These are phyloP conservation scores for Boletus pseudopeckii DNA, from an alignment of 768 basidiomycete species.

Conservation along the genomic window DNA sequence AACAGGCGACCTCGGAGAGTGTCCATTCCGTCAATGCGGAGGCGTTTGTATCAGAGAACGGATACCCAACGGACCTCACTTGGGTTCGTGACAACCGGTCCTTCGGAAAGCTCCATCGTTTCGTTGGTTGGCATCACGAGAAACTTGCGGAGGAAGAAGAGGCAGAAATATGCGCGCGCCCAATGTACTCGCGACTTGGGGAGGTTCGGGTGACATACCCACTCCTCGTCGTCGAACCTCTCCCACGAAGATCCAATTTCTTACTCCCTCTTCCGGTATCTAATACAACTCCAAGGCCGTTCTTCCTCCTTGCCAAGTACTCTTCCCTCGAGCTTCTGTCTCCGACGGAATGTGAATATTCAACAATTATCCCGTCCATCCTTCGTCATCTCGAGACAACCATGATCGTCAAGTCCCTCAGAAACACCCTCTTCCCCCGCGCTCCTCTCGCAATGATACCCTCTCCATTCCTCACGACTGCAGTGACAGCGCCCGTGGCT, in stretches of 20 bases:
- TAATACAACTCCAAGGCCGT: constrained; percentile 15
- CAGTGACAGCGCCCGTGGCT: constrained; percentile 60
- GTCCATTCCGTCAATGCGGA: constrained; percentile 37
- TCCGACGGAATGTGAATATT: constrained; percentile 48
- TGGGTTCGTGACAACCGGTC: constrained; percentile 47
- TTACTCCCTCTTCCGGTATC: constrained; percentile 43
- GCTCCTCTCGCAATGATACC: constrained; percentile 47
- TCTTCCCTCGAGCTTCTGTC: constrained; percentile 53
- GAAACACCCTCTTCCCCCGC: constrained; percentile 42
- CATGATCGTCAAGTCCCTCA: constrained; percentile 49
- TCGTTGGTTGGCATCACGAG: constrained; percentile 56
- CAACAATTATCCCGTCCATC: constrained; percentile 61
- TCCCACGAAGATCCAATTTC: constrained; percentile 59
- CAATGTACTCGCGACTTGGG: constrained; percentile 28
- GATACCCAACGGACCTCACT: constrained; percentile 48
- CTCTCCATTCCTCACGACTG: constrained; percentile 44
- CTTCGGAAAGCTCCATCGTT: constrained; percentile 46
- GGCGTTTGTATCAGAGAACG: constrained; percentile 43
- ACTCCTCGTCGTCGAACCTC: constrained; percentile 51
- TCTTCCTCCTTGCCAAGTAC: constrained; percentile 45
- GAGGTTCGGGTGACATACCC: constrained; percentile 53
- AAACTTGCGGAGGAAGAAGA: constrained; percentile 43
- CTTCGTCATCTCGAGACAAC: constrained; percentile 56
- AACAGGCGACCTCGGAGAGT: constrained; percentile 10
- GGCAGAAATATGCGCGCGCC: constrained; percentile 41